phyloP scores from a whole-genome alignment of 208 protist genomes.

The Crithidia thermophila region DNA sequence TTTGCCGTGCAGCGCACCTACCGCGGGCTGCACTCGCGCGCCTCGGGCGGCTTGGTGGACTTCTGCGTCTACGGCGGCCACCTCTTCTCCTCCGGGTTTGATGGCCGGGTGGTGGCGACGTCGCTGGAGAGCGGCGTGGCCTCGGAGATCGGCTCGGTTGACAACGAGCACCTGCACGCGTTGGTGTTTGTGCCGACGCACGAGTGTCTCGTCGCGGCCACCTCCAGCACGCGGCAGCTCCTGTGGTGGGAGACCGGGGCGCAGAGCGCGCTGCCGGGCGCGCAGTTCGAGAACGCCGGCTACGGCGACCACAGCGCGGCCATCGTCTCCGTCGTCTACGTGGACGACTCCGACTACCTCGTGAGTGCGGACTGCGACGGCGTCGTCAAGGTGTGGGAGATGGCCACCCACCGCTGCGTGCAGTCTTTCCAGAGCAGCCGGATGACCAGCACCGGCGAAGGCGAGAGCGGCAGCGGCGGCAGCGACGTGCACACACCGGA shows the following conservation, averaged over 20 bases:
- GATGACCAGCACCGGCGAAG: not conserved
- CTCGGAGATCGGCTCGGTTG: constrained; percentile 12
- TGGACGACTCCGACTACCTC: constrained; percentile 60
- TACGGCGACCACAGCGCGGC: constrained; percentile 30
- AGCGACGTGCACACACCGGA: constrained; percentile 1
- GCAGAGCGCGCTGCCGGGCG: constrained; percentile 37
- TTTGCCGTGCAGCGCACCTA: constrained; percentile 38
- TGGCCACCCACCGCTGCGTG: constrained; percentile 65
- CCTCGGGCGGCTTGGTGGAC: constrained; percentile 65
- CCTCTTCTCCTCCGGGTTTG: constrained; percentile 69
- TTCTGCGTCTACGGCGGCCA: constrained; percentile 53
- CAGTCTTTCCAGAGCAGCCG: constrained; percentile 56
- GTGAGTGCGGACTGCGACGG: constrained; percentile 73
- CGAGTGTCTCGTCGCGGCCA: constrained; percentile 36
- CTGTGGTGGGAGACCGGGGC: constrained; percentile 64
- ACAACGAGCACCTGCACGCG: constrained; percentile 26
- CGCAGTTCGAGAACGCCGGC: constrained; percentile 38
- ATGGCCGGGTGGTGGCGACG: constrained; percentile 50
- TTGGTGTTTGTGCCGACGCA: constrained; percentile 21
- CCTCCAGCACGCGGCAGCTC: constrained; percentile 32
- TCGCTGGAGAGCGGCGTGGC: constrained; percentile 44
- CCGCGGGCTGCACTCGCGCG: constrained; percentile 39
- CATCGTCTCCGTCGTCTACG: constrained; percentile 61
- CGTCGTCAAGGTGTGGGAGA: constrained; percentile 86
- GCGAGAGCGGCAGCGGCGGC: not conserved